Evolutionary conservation across 2,329 filamentous ascomycete species (phyloP).

Genomic region (Colletotrichum somersetense): DNA sequence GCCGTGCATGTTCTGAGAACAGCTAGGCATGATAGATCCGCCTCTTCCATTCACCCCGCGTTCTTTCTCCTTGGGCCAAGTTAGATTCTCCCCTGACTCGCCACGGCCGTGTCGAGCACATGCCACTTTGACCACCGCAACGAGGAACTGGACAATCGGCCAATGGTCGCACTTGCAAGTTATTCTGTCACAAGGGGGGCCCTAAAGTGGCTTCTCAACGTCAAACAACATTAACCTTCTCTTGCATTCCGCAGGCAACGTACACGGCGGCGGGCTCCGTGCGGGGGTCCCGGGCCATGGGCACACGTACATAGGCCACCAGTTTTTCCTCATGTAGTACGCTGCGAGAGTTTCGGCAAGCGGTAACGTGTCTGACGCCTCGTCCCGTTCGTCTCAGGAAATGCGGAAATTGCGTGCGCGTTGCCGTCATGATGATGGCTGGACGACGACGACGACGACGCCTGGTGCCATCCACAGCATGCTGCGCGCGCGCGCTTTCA

Average conservation of each 20-base stretch:
- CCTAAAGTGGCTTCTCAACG: neutral
- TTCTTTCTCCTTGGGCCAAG: neutral
- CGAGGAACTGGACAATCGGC: neutral
- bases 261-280: slow-evolving; percentile 16
- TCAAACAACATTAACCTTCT: neutral
- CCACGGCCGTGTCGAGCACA: neutral
- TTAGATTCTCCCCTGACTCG: slow-evolving; percentile 11
- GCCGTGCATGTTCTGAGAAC: slow-evolving; percentile 15
- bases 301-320: slow-evolving; percentile 14
- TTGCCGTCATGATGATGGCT: slow-evolving; percentile 31
- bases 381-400: slow-evolving; percentile 35
- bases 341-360: slow-evolving; percentile 29
- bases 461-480: neutral
- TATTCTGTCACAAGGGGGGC: slow-evolving; percentile 7
- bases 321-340: slow-evolving; percentile 27
- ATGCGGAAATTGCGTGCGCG: slow-evolving; percentile 29
- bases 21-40: neutral
- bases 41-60: neutral
- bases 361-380: slow-evolving; percentile 10
- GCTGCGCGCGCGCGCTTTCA: neutral
- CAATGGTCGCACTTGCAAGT: neutral
- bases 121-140: slow-evolving; percentile 17
- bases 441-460: slow-evolving; percentile 3
- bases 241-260: neutral
- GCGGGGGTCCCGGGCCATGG: slow-evolving; percentile 29